Conservation (phyloP, 495 filamentous ascomycete species). For the Penicillium lagena region DNA sequence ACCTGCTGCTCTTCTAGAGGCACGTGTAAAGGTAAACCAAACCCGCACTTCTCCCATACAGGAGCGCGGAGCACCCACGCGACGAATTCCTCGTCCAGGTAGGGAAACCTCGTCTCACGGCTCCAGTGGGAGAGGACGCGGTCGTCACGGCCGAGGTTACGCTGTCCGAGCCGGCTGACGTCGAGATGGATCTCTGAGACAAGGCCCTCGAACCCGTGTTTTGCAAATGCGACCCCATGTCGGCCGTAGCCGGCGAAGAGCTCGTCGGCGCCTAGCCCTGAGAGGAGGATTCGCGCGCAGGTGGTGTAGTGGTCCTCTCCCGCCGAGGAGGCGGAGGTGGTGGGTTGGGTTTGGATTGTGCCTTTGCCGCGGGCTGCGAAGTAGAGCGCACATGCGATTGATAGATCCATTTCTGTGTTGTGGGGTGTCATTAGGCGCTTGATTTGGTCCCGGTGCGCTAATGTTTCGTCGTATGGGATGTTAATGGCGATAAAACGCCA, state of each 20-base stretch:
- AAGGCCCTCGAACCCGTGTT: conserved; percentile 60
- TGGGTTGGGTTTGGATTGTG: conserved; percentile 1
- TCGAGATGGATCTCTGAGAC: conserved; percentile 83
- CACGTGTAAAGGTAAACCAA: conserved; percentile 32
- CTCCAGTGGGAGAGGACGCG: conserved; percentile 86
- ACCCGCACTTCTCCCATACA: conserved; percentile 83
- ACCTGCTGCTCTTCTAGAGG: background rate
- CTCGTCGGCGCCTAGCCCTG: conserved; percentile 92
- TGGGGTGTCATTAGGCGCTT: conserved; percentile 81
- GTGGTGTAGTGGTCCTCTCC: conserved; percentile 48
- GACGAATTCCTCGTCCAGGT: conserved; percentile 79
- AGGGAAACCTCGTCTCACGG: conserved; percentile 88
- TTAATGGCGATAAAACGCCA: conserved; percentile 85
- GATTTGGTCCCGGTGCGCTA: conserved; percentile 61
- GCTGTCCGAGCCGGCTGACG: conserved; percentile 76
- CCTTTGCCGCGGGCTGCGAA: conserved; percentile 84
- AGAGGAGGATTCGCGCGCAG: conserved; percentile 75
- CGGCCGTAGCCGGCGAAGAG: conserved; percentile 90
- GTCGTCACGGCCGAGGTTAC: conserved; percentile 93
- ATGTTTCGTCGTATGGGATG: conserved; percentile 70
- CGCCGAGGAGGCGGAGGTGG: background rate
- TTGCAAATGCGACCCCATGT: conserved; percentile 69
- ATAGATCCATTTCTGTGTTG: conserved; percentile 97
- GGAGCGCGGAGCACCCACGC: conserved; percentile 67
- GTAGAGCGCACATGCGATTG: conserved; percentile 89